Percentiles rank a stretch among this genome's conserved stretches.
Evolutionary conservation across 2,329 filamentous ascomycete genomes (phyloP).

Genomic region (Penicillium sp.): DNA sequence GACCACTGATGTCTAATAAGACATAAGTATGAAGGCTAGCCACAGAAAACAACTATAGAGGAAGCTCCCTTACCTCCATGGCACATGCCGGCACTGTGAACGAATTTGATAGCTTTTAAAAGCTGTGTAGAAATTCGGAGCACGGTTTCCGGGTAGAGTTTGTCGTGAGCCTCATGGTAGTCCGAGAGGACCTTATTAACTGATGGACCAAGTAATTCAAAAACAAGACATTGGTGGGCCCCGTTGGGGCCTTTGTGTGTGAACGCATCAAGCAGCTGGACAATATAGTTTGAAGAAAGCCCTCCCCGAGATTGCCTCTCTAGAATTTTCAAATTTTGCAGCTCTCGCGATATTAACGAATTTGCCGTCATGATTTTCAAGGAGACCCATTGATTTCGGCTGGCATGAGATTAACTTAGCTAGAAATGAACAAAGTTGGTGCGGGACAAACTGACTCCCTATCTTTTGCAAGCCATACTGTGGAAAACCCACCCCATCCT

Average conservation of each 20-base stretch:
- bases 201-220: constrained; percentile 34
- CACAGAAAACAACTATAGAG: not conserved
- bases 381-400: constrained; percentile 29
- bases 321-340: constrained; percentile 19
- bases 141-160: constrained; percentile 25
- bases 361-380: constrained; percentile 37
- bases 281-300: constrained; percentile 27
- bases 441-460: constrained; percentile 20
- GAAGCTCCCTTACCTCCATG: constrained; percentile 31
- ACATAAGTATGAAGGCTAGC: too few relatives aligned
- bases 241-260: constrained; percentile 37
- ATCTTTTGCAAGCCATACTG: constrained; percentile 48
- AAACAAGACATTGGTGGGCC: constrained; percentile 36
- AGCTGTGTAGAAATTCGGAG: constrained; percentile 32
- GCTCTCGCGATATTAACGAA: constrained; percentile 20
- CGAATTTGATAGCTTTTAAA: constrained; percentile 27
- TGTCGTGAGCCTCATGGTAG: constrained; percentile 20
- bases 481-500: constrained; percentile 48
- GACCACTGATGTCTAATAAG: too few relatives aligned
- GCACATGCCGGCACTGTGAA: constrained; percentile 30
- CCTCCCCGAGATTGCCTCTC: constrained; percentile 9
- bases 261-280: constrained; percentile 35
- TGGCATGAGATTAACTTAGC: constrained; percentile 16
- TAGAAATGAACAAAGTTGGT: not conserved
- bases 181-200: constrained; percentile 27